These are phyloP conservation scores for Hortiboletus campestris DNA, from an alignment of 768 basidiomycete species.

Conservation along the genomic window DNA sequence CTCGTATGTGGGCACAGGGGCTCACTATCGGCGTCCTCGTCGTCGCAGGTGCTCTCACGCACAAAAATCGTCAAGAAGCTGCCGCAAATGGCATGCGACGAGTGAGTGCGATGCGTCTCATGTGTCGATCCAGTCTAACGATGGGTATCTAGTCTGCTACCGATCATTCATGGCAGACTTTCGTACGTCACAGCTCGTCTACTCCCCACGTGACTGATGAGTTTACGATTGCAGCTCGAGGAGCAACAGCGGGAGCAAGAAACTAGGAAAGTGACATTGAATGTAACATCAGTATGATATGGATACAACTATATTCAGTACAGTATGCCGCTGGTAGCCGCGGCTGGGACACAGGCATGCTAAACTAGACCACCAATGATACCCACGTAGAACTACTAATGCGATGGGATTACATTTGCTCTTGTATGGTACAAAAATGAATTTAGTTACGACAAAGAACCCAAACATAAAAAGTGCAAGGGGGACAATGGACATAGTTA, in stretches of 20 bases:
- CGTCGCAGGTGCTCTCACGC: conserved; percentile 66
- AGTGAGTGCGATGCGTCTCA: conserved; percentile 8
- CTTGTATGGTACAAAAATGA: background rate
- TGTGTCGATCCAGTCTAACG: background rate
- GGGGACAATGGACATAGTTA: background rate
- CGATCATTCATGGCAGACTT: conserved; percentile 30
- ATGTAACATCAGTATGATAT: background rate
- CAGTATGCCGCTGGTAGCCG: background rate
- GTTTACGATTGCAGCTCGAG: conserved; percentile 20
- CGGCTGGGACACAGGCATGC: background rate
- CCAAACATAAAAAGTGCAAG: background rate
- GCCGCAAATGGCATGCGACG: conserved; percentile 25
- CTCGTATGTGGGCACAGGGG: conserved; percentile 88
- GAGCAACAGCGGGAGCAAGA: conserved; percentile 28
- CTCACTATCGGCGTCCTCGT: conserved; percentile 74
- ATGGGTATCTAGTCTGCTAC: conserved; percentile 6
- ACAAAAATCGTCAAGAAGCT: conserved; percentile 42
- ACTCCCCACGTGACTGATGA: background rate
- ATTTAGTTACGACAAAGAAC: background rate
- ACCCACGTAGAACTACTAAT: background rate
- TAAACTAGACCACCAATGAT: background rate
- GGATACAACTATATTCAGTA: background rate
- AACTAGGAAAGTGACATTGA: conserved; percentile 11
- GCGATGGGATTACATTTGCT: background rate
- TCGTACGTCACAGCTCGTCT: conserved; percentile 18